These are phyloP conservation scores for Euphorbia neoarborescens DNA, from an alignment of 441 rosid species.

Conservation along the genomic window DNA sequence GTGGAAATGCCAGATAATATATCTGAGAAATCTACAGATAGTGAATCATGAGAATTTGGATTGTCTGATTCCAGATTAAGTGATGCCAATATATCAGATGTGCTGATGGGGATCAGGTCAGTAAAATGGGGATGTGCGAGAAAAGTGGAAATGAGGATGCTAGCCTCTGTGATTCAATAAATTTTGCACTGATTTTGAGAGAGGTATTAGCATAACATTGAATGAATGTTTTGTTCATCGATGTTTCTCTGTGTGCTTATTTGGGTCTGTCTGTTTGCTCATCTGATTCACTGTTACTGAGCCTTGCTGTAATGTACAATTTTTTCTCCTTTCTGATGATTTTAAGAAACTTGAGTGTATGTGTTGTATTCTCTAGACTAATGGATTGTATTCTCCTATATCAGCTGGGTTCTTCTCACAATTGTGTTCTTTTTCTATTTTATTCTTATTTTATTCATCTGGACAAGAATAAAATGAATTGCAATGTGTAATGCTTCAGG, in stretches of 20 bases:
- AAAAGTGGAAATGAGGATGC: constrained; percentile 36
- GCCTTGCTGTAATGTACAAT: constrained; percentile 53
- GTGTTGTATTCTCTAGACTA: constrained; percentile 20
- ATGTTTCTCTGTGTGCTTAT: too few relatives aligned
- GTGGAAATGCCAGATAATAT: constrained; percentile 37
- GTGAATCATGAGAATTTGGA: constrained; percentile 39
- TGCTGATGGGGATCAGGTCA: constrained; percentile 31
- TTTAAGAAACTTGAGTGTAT: constrained; percentile 6
- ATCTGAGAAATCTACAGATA: constrained; percentile 48
- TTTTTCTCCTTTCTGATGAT: constrained; percentile 11
- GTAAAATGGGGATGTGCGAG: constrained; percentile 27
- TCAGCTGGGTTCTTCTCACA: too few relatives aligned
- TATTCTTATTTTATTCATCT: too few relatives aligned
- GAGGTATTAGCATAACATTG: constrained; percentile 43
- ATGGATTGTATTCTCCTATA: too few relatives aligned
- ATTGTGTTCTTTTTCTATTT: too few relatives aligned
- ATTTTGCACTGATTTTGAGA: constrained; percentile 55
- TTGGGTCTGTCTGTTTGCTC: constrained; percentile 14
- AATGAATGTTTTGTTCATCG: background rate
- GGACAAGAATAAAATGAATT: too few relatives aligned
- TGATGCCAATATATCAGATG: constrained; percentile 30
- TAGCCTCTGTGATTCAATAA: constrained; percentile 33
- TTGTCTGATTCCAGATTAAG: constrained; percentile 40
- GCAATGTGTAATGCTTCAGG: too few relatives aligned
- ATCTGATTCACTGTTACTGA: constrained; percentile 49